These are phyloP conservation scores for Lachancea thermotolerans DNA, from an alignment of 805 yeast genomes.

Conservation along the genomic window DNA sequence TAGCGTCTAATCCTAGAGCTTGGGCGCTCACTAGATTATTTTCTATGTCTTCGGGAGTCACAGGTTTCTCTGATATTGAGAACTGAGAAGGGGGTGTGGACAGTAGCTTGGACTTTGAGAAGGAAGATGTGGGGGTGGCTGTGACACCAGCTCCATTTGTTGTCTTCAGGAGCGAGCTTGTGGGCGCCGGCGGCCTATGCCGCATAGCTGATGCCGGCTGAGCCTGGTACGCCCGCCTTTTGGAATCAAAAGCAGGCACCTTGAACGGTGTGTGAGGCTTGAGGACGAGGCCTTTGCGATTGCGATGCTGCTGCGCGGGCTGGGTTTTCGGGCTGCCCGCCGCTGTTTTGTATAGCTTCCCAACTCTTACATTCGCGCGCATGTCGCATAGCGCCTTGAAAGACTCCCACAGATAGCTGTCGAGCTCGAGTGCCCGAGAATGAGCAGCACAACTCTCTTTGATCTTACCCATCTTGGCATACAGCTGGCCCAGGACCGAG, in stretches of 20 bases:
- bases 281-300: background rate
- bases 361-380: conserved; percentile 43
- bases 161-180: conserved; percentile 8
- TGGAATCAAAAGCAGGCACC: conserved; percentile 12
- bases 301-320: background rate
- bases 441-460: conserved; percentile 62
- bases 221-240: background rate
- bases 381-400: conserved; percentile 64
- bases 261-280: conserved; percentile 11
- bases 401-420: conserved; percentile 85
- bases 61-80: conserved; percentile 7
- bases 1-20: conserved; percentile 17
- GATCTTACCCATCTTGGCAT: conserved; percentile 49
- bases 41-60: conserved; percentile 5
- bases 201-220: background rate
- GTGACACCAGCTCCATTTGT: conserved; percentile 5
- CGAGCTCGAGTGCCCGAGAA: conserved; percentile 59
- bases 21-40: too few species aligned
- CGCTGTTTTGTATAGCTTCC: conserved; percentile 3
- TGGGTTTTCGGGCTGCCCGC: background rate
- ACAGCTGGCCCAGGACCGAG: conserved; percentile 64
- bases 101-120: conserved; percentile 14
- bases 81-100: conserved; percentile 27
- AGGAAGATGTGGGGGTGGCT: conserved; percentile 2
- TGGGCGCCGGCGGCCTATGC: conserved; percentile 4